These are phyloP conservation scores for Physocladia obscura DNA, from an alignment of 192 early-diverging fungal species.

Conservation along the genomic window DNA sequence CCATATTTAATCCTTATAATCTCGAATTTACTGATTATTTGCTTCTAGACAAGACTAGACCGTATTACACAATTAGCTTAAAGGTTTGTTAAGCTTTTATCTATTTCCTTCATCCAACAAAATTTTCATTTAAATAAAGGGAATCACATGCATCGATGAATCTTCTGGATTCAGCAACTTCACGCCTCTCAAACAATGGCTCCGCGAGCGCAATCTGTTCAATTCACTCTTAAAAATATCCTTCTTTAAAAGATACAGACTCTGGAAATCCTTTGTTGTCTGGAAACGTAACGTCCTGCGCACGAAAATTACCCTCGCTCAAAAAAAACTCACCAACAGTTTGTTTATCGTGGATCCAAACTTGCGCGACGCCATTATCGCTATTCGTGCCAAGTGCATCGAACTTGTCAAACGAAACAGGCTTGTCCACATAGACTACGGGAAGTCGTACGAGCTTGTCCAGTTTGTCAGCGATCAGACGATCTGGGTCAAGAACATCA, in stretches of 20 bases:
- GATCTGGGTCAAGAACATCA: constrained; percentile 28
- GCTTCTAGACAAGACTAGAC: constrained; percentile 25
- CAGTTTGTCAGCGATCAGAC: constrained; percentile 42
- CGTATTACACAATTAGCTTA: constrained; percentile 45
- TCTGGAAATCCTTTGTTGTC: constrained; percentile 46
- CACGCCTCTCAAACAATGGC: constrained; percentile 47
- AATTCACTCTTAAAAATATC: constrained; percentile 44
- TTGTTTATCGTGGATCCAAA: constrained; percentile 37
- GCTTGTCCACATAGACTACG: constrained; percentile 35
- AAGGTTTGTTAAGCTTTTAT: constrained; percentile 23
- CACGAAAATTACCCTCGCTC: constrained; percentile 38
- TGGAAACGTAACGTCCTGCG: constrained; percentile 44
- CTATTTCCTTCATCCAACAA: background rate
- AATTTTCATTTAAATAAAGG: constrained; percentile 22
- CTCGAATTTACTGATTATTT: constrained; percentile 40
- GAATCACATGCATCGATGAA: constrained; percentile 39
- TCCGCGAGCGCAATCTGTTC: constrained; percentile 44
- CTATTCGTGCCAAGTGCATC: constrained; percentile 23
- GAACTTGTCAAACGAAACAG: constrained; percentile 25
- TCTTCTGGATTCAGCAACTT: constrained; percentile 36
- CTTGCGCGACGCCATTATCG: constrained; percentile 30
- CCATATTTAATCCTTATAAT: constrained; percentile 49
- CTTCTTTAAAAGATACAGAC: constrained; percentile 44
- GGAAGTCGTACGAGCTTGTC: constrained; percentile 30
- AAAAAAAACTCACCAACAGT: constrained; percentile 30